A percentile compares a stretch with the other conserved stretches of the same genome.
These are phyloP conservation scores for Nakaseomyces bracarensis DNA, from an alignment of 1,139 yeast genomes.

Conservation along the genomic window DNA sequence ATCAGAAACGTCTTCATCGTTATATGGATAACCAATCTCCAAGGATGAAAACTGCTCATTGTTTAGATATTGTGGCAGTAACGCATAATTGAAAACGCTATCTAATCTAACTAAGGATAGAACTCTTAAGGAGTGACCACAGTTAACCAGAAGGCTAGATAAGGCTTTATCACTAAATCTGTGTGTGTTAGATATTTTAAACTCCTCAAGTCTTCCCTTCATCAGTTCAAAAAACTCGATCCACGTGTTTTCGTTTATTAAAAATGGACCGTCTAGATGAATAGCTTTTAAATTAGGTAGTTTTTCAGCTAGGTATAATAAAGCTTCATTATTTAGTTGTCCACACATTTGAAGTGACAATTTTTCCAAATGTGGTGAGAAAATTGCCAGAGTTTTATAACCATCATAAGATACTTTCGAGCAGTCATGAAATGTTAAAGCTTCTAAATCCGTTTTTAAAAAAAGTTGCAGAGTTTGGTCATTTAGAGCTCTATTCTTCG, in stretches of 20 bases:
- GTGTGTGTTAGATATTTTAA: constrained; percentile 75
- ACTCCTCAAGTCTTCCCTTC: constrained; percentile 41
- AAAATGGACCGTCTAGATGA: constrained; percentile 76
- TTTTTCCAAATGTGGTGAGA: constrained; percentile 62
- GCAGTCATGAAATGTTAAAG: constrained; percentile 84
- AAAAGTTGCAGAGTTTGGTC: constrained; percentile 66
- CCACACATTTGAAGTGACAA: constrained; percentile 88
- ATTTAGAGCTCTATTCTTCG: constrained; percentile 71
- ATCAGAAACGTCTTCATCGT: constrained; percentile 61
- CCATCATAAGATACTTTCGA: constrained; percentile 65
- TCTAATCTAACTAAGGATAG: constrained; percentile 61
- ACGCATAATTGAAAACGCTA: constrained; percentile 56
- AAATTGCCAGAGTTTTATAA: constrained; percentile 62
- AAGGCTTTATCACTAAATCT: constrained; percentile 65
- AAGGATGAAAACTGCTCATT: constrained; percentile 41
- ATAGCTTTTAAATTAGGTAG: constrained; percentile 46
- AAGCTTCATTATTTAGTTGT: constrained; percentile 69
- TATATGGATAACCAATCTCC: constrained; percentile 61
- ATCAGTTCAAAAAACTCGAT: constrained; percentile 51
- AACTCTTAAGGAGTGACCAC: constrained; percentile 46
- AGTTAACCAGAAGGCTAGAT: constrained; percentile 50
- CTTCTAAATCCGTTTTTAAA: constrained; percentile 48
- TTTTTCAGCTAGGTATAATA: constrained; percentile 54
- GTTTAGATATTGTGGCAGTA: constrained; percentile 55
- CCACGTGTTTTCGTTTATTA: constrained; percentile 73